phyloP scores from a whole-genome alignment of 371 early-diverging fungal genomes.

The Mortierella sp. region DNA sequence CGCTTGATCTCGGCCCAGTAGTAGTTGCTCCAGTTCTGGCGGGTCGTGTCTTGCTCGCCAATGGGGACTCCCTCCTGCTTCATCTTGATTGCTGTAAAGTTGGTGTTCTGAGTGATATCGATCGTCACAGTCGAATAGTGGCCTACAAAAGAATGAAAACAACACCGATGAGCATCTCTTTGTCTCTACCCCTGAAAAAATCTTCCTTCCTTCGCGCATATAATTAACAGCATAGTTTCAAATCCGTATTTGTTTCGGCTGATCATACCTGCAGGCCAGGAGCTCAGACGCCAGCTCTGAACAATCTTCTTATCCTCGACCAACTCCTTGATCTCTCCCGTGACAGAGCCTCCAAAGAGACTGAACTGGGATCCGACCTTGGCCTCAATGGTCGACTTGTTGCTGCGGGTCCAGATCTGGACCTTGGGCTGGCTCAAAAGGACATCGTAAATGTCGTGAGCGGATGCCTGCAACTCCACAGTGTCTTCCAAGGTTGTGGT shows the following conservation, averaged over 20 bases:
- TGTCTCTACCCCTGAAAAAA: background rate
- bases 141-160: constrained; percentile 48
- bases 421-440: constrained; percentile 83
- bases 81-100: constrained; percentile 78
- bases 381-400: constrained; percentile 66
- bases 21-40: constrained; percentile 91
- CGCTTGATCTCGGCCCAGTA: constrained; percentile 96
- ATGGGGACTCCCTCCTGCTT: constrained; percentile 91
- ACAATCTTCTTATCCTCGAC: constrained; percentile 84
- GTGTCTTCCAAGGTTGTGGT: constrained; percentile 80
- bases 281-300: constrained; percentile 86
- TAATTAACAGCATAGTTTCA: background rate
- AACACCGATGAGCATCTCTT: background rate
- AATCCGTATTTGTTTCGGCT: background rate
- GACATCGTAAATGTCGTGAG: constrained; percentile 85
- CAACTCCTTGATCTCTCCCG: constrained; percentile 83
- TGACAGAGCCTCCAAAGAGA: constrained; percentile 91
- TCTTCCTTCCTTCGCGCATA: background rate
- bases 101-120: constrained; percentile 78
- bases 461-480: constrained; percentile 91
- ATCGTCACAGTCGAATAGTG: constrained; percentile 89
- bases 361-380: constrained; percentile 74
- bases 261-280: constrained; percentile 83
- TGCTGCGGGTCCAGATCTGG: constrained; percentile 85
- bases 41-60: constrained; percentile 87